These are phyloP conservation scores for Citrus unshiu DNA, from an alignment of 345 rosid genomes.

Conservation along the genomic window DNA sequence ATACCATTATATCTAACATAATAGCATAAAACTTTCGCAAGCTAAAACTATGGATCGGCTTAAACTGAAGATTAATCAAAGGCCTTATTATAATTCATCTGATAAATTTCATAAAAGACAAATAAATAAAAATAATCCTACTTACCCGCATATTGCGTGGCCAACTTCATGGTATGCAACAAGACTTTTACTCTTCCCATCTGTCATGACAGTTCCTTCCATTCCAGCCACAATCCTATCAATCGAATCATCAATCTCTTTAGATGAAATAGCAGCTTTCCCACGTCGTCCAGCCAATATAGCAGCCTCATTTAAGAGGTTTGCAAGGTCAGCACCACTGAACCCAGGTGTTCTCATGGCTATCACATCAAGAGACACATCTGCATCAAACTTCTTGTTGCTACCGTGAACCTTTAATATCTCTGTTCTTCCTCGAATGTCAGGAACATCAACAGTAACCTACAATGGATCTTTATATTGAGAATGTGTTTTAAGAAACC, in stretches of 20 bases:
- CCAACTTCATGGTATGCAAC: slow-evolving; percentile 99
- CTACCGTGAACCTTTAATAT: slow-evolving; percentile 86
- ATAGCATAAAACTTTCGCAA: not conserved
- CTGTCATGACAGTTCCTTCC: slow-evolving; percentile 99
- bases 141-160: slow-evolving; percentile 93
- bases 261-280: slow-evolving; percentile 73
- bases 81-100: not conserved
- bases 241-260: slow-evolving; percentile 94
- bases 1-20: not conserved
- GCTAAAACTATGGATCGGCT: not conserved
- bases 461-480: slow-evolving; percentile 31
- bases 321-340: slow-evolving; percentile 97
- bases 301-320: slow-evolving; percentile 94
- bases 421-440: slow-evolving; percentile 82
- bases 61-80: not conserved
- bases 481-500: slow-evolving; percentile 4
- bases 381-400: slow-evolving; percentile 84
- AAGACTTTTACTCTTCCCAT: slow-evolving; percentile 93
- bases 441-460: slow-evolving; percentile 95
- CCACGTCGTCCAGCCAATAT: slow-evolving; percentile 94
- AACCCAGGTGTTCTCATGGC: slow-evolving; percentile 99
- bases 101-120: not conserved
- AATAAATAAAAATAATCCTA: slow-evolving; percentile 12
- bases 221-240: slow-evolving; percentile 98
- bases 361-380: slow-evolving; percentile 85